A percentile compares a stretch with the other conserved stretches of the same genome.
phyloP scores from a whole-genome alignment of 2,329 filamentous ascomycete species.

The Trichoderma simmonsii region DNA sequence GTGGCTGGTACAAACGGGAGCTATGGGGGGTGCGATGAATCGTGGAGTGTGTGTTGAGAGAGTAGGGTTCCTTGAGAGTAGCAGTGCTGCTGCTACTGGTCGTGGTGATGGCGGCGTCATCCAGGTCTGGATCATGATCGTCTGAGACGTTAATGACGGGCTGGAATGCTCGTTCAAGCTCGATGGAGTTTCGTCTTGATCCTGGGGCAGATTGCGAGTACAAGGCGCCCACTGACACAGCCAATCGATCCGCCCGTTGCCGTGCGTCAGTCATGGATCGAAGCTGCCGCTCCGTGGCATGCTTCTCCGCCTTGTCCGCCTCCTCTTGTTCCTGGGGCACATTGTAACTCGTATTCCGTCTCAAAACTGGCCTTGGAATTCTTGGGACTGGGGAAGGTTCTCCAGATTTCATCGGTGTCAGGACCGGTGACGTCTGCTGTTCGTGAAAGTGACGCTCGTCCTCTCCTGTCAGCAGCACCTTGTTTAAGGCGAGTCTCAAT shows the following conservation, averaged over 20 bases:
- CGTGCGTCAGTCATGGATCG: slow-evolving; percentile 41
- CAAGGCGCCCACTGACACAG: slow-evolving; percentile 36
- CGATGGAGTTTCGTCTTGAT: slow-evolving; percentile 36
- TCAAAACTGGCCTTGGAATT: slow-evolving; percentile 37
- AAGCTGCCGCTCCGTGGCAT: slow-evolving; percentile 36
- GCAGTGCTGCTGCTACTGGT: slow-evolving; percentile 2
- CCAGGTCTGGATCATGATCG: slow-evolving; percentile 22
- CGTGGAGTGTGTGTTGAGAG: slow-evolving; percentile 16
- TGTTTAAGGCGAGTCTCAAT: slow-evolving; percentile 38
- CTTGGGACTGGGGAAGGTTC: slow-evolving; percentile 13
- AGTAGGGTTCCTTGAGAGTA: not conserved
- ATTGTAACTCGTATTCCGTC: slow-evolving; percentile 44
- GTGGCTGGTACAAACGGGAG: slow-evolving; percentile 22
- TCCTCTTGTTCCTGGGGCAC: slow-evolving; percentile 39
- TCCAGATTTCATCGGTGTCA: not conserved
- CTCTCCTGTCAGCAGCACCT: slow-evolving; percentile 36
- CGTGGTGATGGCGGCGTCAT: slow-evolving; percentile 20
- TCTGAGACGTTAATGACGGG: slow-evolving; percentile 32
- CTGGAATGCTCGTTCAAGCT: slow-evolving; percentile 34
- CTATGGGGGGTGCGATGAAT: slow-evolving; percentile 25
- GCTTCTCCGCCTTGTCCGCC: slow-evolving; percentile 39
- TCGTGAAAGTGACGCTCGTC: slow-evolving; percentile 26
- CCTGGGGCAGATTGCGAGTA: slow-evolving; percentile 34
- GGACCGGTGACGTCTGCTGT: not conserved
- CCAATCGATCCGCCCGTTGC: slow-evolving; percentile 38